Conservation (phyloP, 2,329 filamentous ascomycete species). For the Aspergillus viridinutans region DNA sequence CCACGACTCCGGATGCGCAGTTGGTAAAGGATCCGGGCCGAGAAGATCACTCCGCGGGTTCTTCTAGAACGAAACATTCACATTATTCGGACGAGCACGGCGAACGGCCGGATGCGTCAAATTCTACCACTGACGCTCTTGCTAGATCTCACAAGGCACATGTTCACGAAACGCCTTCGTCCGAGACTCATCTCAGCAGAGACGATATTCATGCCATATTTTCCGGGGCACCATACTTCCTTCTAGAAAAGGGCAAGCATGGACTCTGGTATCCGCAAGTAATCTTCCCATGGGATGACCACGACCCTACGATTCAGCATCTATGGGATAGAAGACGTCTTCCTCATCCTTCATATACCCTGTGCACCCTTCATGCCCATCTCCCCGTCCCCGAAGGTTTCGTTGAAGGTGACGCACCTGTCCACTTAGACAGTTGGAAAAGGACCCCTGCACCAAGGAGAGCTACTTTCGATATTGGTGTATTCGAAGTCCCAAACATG, state of each 20-base stretch:
- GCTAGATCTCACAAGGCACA: not conserved
- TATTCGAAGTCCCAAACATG: slow-evolving; percentile 49
- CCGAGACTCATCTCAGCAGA: slow-evolving; percentile 21
- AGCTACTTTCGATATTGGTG: slow-evolving; percentile 41
- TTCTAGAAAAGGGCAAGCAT: slow-evolving; percentile 41
- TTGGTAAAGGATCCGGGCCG: not conserved
- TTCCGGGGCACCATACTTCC: slow-evolving; percentile 43
- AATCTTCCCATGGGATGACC: slow-evolving; percentile 43
- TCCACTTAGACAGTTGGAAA: slow-evolving; percentile 20
- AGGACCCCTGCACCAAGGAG: slow-evolving; percentile 26
- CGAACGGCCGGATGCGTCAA: not conserved
- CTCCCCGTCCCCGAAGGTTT: slow-evolving; percentile 38
- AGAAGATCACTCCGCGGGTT: not conserved
- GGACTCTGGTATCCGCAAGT: slow-evolving; percentile 41
- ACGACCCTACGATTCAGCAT: slow-evolving; percentile 36
- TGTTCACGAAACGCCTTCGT: not conserved
- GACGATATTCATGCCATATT: slow-evolving; percentile 40
- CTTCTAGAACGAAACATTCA: not conserved
- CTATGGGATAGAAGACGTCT: slow-evolving; percentile 39
- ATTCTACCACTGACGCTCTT: not conserved
- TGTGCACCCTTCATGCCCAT: slow-evolving; percentile 43
- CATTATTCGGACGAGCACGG: not conserved
- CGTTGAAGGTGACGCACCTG: slow-evolving; percentile 25
- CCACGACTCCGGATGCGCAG: not conserved
- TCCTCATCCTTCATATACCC: slow-evolving; percentile 38